These are phyloP conservation scores for Cerrena zonata DNA, from an alignment of 1,284 basidiomycete species.

Conservation along the genomic window DNA sequence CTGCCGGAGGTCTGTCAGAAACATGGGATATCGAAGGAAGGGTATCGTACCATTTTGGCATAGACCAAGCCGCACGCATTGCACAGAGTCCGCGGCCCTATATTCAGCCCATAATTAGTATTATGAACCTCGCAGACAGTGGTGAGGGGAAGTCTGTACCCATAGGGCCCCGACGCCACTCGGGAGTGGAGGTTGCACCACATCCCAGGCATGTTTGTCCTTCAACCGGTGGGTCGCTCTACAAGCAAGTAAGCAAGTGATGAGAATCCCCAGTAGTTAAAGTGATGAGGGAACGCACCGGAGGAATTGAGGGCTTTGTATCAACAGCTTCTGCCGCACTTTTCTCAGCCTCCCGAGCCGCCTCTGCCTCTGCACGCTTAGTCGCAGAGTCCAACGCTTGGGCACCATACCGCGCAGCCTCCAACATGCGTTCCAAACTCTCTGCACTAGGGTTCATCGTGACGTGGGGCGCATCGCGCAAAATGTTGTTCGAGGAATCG, in stretches of 20 bases:
- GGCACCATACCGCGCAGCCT: constrained; percentile 46
- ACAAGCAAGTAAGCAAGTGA: constrained; percentile 28
- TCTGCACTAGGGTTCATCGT: constrained; percentile 31
- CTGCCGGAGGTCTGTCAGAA: constrained; percentile 15
- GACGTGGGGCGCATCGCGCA: constrained; percentile 5
- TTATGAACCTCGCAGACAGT: not conserved
- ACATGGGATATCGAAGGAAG: constrained; percentile 1
- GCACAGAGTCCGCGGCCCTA: constrained; percentile 68
- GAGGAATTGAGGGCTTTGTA: not conserved
- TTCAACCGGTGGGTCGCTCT: constrained; percentile 42
- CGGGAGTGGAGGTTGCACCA: constrained; percentile 75
- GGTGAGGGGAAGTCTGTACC: constrained; percentile 44
- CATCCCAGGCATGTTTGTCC: constrained; percentile 73
- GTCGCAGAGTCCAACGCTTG: constrained; percentile 43
- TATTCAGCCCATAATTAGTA: constrained; percentile 8
- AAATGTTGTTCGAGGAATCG: constrained; percentile 32
- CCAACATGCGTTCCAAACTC: constrained; percentile 40
- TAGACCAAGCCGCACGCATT: constrained; percentile 77
- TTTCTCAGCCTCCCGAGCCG: constrained; percentile 14
- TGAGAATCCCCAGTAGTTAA: not conserved
- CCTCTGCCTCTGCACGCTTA: constrained; percentile 22
- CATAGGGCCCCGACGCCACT: constrained; percentile 75
- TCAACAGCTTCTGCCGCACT: not conserved
- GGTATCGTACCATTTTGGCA: constrained; percentile 57
- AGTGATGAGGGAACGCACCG: not conserved